These are phyloP conservation scores for Oryza rufipogon DNA, from an alignment of 176 grass and related monocot genomes.

Conservation along the genomic window DNA sequence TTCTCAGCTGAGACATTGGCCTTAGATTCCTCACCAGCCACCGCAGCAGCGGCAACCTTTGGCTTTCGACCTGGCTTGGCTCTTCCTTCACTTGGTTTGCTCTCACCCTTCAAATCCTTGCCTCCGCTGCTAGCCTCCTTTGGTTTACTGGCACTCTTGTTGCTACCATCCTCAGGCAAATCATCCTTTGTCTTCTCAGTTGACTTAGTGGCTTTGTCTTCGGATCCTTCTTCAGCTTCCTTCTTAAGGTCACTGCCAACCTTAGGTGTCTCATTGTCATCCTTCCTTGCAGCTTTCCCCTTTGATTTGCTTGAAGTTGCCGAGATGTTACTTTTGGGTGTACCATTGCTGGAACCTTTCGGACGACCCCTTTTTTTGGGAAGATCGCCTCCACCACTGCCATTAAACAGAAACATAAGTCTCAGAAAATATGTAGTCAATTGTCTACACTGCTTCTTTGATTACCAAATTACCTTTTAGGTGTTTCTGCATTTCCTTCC, in stretches of 20 bases:
- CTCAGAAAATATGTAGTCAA: constrained; percentile 26
- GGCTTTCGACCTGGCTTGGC: constrained; percentile 47
- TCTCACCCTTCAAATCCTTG: constrained; percentile 45
- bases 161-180: constrained; percentile 35
- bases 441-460: constrained; percentile 11
- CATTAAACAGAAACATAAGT: constrained; percentile 25
- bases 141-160: constrained; percentile 39
- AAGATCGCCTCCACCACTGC: constrained; percentile 46
- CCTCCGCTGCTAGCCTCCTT: constrained; percentile 43
- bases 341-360: constrained; percentile 52
- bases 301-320: constrained; percentile 45
- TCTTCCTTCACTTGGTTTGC: constrained; percentile 54
- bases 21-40: constrained; percentile 1
- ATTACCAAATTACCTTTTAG: constrained; percentile 52
- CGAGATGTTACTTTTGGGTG: constrained; percentile 34
- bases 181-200: constrained; percentile 45
- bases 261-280: constrained; percentile 44
- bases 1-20: constrained; percentile 27
- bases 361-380: constrained; percentile 67
- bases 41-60: constrained; percentile 29
- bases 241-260: constrained; percentile 32
- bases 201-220: constrained; percentile 27
- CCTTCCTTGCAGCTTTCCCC: constrained; percentile 51
- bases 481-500: constrained; percentile 52
- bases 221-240: constrained; percentile 41